Evolutionary conservation across 495 filamentous ascomycete species (phyloP).

Genomic region (Chaetomidium leptoderma): DNA sequence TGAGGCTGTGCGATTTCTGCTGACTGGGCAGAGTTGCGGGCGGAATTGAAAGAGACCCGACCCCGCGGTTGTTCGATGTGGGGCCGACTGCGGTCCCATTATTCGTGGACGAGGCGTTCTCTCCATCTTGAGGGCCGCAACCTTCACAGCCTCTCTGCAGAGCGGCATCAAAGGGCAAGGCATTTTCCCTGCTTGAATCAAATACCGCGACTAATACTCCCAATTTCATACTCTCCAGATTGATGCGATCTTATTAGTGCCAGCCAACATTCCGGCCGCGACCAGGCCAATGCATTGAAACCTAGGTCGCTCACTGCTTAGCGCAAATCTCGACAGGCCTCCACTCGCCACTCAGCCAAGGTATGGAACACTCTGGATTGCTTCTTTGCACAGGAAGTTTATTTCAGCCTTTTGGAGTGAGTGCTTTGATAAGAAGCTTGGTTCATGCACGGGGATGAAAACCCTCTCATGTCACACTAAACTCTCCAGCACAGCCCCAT

Average conservation of each 20-base stretch:
- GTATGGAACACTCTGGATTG: no score
- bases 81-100: neutral
- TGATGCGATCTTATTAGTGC: conserved; percentile 2
- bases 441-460: no score
- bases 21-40: conserved; percentile 17
- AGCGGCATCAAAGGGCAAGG: conserved; percentile 6
- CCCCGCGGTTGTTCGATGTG: conserved; percentile 1
- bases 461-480: no score
- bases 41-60: conserved; percentile 8
- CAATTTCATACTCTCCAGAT: conserved; percentile 9
- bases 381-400: neutral
- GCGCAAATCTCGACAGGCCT: no score
- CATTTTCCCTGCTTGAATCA: neutral
- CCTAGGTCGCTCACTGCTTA: no score
- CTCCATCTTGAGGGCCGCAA: neutral
- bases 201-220: neutral
- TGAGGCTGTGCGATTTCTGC: conserved; percentile 17
- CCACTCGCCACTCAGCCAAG: no score
- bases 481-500: no score
- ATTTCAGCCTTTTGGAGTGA: neutral
- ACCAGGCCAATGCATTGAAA: no score
- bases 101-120: conserved; percentile 22
- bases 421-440: neutral
- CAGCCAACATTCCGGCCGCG: neutral
- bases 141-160: neutral